Percentiles rank a stretch among this genome's conserved stretches.
Conservation (phyloP, 495 filamentous ascomycete genomes). For the Lophiostoma macrostomum region DNA sequence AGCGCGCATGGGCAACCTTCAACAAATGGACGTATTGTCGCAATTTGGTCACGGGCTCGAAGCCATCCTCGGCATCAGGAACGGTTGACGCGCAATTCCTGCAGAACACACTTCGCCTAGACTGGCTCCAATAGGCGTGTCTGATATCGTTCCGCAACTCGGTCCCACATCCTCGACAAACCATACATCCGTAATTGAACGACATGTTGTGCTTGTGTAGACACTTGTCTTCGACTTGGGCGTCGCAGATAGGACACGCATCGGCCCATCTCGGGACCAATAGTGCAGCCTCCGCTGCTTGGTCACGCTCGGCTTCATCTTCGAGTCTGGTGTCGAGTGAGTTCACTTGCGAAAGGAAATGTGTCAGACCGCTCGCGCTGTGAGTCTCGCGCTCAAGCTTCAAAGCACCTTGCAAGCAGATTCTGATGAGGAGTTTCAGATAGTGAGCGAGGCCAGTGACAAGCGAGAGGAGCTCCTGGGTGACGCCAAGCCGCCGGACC, state of each 20-base stretch:
- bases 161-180: conserved; percentile 69
- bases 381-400: conserved; percentile 83
- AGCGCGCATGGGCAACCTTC: conserved; percentile 82
- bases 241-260: conserved; percentile 73
- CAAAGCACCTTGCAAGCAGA: conserved; percentile 89
- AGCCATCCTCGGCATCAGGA: conserved; percentile 52
- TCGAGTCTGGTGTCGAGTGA: conserved; percentile 41
- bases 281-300: conserved; percentile 65
- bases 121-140: conserved; percentile 64
- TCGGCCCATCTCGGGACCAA: conserved; percentile 72
- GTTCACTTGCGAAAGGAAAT: conserved; percentile 75
- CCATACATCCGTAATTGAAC: conserved; percentile 80
- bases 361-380: conserved; percentile 67
- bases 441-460: conserved; percentile 98
- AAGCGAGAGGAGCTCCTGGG: conserved; percentile 89
- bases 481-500: conserved; percentile 85
- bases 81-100: conserved; percentile 57
- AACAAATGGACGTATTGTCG: conserved; percentile 93
- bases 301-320: conserved; percentile 60
- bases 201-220: conserved; percentile 64
- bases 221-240: conserved; percentile 93
- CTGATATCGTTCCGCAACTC: conserved; percentile 63
- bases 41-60: conserved; percentile 70
- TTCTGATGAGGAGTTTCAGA: conserved; percentile 94
- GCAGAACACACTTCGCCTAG: conserved; percentile 66